Conservation (phyloP, 2,329 filamentous ascomycete genomes). For the Diaporthe sp. region DNA sequence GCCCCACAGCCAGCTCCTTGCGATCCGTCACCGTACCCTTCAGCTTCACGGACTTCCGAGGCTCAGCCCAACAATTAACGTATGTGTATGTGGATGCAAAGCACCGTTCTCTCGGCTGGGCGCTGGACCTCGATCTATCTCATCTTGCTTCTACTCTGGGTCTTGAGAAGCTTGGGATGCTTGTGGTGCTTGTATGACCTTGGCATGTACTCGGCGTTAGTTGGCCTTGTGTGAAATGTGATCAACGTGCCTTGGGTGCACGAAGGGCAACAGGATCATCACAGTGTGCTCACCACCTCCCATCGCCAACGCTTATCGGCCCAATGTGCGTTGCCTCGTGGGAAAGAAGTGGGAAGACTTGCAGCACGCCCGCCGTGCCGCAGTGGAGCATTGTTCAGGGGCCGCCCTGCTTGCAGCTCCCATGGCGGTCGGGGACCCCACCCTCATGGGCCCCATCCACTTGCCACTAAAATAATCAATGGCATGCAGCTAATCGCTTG, state of each 20-base stretch:
- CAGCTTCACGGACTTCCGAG: constrained; percentile 23
- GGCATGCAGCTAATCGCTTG: constrained; percentile 30
- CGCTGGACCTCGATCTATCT: not conserved
- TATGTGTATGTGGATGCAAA: constrained; percentile 2
- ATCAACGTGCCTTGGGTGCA: not conserved
- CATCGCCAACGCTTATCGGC: constrained; percentile 25
- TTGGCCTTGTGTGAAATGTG: constrained; percentile 21
- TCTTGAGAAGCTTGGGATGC: constrained; percentile 16
- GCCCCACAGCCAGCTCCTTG: constrained; percentile 15
- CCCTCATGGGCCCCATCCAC: constrained; percentile 6
- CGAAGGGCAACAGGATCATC: not conserved
- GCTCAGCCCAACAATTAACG: not conserved
- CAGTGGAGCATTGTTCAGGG: constrained; percentile 29
- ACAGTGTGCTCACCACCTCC: constrained; percentile 8
- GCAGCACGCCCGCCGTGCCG: constrained; percentile 22
- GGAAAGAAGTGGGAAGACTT: constrained; percentile 29
- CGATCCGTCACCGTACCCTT: constrained; percentile 24
- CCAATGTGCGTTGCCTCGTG: constrained; percentile 28
- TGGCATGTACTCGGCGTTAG: constrained; percentile 19
- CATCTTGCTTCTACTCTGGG: constrained; percentile 4
- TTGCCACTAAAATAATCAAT: constrained; percentile 33
- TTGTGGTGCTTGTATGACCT: constrained; percentile 26
- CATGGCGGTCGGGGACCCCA: constrained; percentile 30
- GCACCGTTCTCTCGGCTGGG: not conserved
- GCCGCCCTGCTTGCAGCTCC: constrained; percentile 28